Conservation (phyloP, 148 eudicot species). For the Chenopodium suecicum region DNA sequence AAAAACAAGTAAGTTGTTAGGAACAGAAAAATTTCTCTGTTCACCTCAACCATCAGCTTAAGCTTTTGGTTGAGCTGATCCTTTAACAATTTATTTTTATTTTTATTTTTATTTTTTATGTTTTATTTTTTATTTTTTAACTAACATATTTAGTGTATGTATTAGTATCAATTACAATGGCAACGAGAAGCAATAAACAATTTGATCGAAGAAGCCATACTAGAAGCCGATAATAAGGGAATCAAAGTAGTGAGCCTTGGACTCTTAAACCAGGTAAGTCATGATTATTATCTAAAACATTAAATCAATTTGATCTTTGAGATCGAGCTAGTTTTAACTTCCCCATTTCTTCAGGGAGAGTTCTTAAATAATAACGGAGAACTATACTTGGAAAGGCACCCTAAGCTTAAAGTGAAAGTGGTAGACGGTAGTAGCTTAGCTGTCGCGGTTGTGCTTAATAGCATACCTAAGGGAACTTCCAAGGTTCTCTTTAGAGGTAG, state of each 20-base stretch:
- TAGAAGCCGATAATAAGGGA: conserved; percentile 44
- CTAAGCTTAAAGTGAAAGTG: conserved; percentile 57
- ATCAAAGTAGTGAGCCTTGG: conserved; percentile 48
- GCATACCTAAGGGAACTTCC: conserved; percentile 56
- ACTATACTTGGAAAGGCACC: conserved; percentile 43
- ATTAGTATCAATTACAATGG: conserved; percentile 42
- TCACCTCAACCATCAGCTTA: too few relatives aligned
- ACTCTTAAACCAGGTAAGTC: conserved; percentile 49
- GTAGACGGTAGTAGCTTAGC: conserved; percentile 77
- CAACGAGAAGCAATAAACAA: conserved; percentile 37
- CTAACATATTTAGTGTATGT: too few relatives aligned
- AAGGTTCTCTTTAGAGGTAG: conserved; percentile 52
- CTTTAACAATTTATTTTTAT: too few relatives aligned
- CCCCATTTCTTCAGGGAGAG: conserved; percentile 37
- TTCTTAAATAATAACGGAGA: conserved; percentile 50
- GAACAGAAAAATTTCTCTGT: too few relatives aligned
- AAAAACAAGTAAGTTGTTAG: neutral
- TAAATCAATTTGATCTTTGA: too few relatives aligned
- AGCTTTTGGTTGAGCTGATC: too few relatives aligned
- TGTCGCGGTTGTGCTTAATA: conserved; percentile 58
- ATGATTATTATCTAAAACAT: too few relatives aligned
- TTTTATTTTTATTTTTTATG: too few relatives aligned
- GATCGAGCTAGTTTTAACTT: too few relatives aligned
- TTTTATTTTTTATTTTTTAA: too few relatives aligned
- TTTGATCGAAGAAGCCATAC: conserved; percentile 52